Evolutionary conservation across 2,329 filamentous ascomycete species (phyloP).

Genomic region (Capronia coronata): DNA sequence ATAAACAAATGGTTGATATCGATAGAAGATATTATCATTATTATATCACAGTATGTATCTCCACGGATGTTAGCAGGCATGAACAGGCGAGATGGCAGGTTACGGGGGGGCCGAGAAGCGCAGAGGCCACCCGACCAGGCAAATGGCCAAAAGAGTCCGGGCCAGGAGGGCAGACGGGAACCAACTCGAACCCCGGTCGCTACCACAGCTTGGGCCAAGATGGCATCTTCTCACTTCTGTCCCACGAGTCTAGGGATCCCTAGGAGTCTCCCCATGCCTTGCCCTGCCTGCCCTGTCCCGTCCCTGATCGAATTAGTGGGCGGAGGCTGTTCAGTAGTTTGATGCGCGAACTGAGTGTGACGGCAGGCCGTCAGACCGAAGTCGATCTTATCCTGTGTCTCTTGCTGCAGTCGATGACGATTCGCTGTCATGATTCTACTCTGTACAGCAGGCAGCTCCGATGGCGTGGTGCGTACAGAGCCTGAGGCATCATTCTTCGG

Average conservation of each 20-base stretch:
- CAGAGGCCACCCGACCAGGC: neutral
- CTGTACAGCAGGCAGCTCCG: slow-evolving; percentile 4
- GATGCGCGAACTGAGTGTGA: neutral
- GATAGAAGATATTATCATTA: neutral
- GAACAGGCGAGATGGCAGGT: neutral
- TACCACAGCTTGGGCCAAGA: neutral
- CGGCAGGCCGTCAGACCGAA: neutral
- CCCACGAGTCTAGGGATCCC: neutral
- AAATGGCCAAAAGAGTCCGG: neutral
- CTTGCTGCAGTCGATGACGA: slow-evolving; percentile 3
- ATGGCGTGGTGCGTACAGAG: too few relatives aligned
- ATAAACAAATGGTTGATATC: too few relatives aligned
- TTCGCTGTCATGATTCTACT: slow-evolving; percentile 10
- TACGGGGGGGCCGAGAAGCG: neutral
- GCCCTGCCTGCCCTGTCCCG: too few relatives aligned
- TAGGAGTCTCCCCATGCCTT: too few relatives aligned
- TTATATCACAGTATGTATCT: too few relatives aligned
- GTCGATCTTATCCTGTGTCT: too few relatives aligned
- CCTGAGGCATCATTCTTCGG: too few relatives aligned
- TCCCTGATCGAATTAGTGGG: neutral
- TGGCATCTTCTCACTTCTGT: neutral
- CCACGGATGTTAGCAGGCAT: neutral
- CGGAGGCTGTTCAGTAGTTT: neutral
- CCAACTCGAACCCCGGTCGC: neutral
- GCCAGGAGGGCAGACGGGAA: neutral